phyloP scores from a whole-genome alignment of 2,329 filamentous ascomycete genomes.

The Aspergillus sp. region DNA sequence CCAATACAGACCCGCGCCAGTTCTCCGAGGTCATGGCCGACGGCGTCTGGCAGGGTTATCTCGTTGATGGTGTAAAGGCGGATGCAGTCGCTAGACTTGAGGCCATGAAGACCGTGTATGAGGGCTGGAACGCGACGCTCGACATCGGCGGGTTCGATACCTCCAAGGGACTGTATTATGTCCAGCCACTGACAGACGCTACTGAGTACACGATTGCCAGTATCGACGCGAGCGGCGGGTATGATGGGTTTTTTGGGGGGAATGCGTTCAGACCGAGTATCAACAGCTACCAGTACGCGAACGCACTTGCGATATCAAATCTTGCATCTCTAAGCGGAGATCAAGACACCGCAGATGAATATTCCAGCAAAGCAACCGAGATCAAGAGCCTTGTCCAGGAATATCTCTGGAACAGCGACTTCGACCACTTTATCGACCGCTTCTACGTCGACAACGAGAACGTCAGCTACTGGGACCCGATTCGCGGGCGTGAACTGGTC shows the following conservation, averaged over 20 bases:
- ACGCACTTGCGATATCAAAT: constrained; percentile 43
- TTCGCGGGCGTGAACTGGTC: constrained; percentile 46
- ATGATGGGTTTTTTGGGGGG: constrained; percentile 43
- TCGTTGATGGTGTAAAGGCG: constrained; percentile 42
- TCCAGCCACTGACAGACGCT: constrained; percentile 45
- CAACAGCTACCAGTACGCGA: constrained; percentile 47
- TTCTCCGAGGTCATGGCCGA: constrained; percentile 47
- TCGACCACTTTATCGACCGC: constrained; percentile 47
- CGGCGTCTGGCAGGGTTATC: constrained; percentile 39
- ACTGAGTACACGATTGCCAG: constrained; percentile 49
- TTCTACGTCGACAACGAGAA: constrained; percentile 39
- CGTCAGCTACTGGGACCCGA: constrained; percentile 36
- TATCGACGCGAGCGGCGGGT: constrained; percentile 38
- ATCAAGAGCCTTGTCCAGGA: constrained; percentile 41
- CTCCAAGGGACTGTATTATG: constrained; percentile 43
- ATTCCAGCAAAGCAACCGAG: constrained; percentile 30
- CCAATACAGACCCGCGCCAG: constrained; percentile 42
- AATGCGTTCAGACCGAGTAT: constrained; percentile 45
- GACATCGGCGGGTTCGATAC: constrained; percentile 41
- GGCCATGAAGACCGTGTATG: constrained; percentile 18
- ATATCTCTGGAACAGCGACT: constrained; percentile 45
- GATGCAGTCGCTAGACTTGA: constrained; percentile 33
- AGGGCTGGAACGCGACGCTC: constrained; percentile 33
- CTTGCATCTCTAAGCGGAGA: constrained; percentile 35
- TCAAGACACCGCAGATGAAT: constrained; percentile 17